These are phyloP conservation scores for Ophiosphaerella herpotricha DNA, from an alignment of 2,329 filamentous ascomycete species.

Conservation along the genomic window DNA sequence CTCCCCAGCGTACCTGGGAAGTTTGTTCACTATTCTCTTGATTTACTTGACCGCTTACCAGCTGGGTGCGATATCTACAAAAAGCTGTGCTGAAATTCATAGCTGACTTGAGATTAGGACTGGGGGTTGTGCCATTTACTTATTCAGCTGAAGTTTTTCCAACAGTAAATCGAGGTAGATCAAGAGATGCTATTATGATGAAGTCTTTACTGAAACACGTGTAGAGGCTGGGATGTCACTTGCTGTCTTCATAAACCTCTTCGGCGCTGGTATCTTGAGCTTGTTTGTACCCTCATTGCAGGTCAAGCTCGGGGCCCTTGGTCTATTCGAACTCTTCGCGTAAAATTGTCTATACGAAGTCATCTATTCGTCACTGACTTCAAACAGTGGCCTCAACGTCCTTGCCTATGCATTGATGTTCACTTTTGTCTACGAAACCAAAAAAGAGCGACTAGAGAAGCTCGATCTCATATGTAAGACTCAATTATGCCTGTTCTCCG, in stretches of 20 bases:
- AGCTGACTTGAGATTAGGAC: neutral
- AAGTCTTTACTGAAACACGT: neutral
- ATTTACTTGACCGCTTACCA: neutral
- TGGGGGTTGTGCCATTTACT: neutral
- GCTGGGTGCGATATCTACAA: neutral
- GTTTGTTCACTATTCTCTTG: neutral
- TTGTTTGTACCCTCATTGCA: neutral
- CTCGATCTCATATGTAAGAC: neutral
- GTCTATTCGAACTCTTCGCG: neutral
- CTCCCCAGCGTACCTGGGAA: neutral
- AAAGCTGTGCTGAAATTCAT: neutral
- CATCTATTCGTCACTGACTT: neutral
- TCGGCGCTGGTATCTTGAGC: neutral
- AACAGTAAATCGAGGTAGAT: neutral
- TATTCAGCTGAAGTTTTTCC: neutral
- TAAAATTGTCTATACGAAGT: neutral
- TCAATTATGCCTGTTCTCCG: neutral
- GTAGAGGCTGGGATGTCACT: neutral
- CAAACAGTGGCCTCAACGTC: neutral
- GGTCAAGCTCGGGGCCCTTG: neutral
- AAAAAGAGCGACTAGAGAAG: neutral
- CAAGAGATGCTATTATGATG: neutral
- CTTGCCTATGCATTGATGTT: neutral
- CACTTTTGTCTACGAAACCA: neutral
- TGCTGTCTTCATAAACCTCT: neutral